These are phyloP conservation scores for Solanum boliviense DNA, from an alignment of 257 asterid genomes.

Conservation along the genomic window DNA sequence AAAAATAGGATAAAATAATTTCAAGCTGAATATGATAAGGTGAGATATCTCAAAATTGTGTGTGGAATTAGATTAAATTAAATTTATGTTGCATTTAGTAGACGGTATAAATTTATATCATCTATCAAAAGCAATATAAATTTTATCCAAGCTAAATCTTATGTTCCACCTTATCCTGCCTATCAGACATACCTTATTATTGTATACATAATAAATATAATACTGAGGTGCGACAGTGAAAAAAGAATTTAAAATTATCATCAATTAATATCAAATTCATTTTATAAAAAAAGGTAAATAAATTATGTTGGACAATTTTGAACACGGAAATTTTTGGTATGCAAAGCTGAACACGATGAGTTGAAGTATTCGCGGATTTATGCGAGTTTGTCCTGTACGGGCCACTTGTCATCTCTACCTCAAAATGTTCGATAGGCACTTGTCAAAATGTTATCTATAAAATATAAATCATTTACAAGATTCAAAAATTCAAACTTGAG, in stretches of 20 bases:
- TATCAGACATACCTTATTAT: too few relatives aligned
- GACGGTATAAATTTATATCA: too few relatives aligned
- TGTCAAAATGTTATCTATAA: neutral
- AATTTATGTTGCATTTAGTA: too few relatives aligned
- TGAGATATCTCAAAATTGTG: neutral
- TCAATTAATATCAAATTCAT: neutral
- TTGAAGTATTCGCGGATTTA: too few relatives aligned
- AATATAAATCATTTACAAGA: neutral
- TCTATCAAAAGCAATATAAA: neutral
- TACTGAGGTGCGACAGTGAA: neutral
- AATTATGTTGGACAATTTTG: too few relatives aligned
- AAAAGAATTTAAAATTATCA: neutral
- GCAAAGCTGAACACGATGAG: too few relatives aligned
- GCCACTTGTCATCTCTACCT: neutral
- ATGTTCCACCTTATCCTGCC: neutral
- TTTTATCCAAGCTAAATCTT: neutral
- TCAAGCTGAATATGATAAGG: neutral
- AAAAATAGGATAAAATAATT: neutral
- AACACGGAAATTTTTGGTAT: too few relatives aligned
- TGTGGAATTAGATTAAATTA: too few relatives aligned
- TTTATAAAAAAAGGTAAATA: too few relatives aligned
- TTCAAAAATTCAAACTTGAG: neutral
- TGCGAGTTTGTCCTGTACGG: too few relatives aligned
- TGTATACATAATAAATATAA: neutral
- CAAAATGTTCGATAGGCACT: neutral